Conservation (phyloP, 805 yeast species). For the Sporopachydermia lactativora region DNA sequence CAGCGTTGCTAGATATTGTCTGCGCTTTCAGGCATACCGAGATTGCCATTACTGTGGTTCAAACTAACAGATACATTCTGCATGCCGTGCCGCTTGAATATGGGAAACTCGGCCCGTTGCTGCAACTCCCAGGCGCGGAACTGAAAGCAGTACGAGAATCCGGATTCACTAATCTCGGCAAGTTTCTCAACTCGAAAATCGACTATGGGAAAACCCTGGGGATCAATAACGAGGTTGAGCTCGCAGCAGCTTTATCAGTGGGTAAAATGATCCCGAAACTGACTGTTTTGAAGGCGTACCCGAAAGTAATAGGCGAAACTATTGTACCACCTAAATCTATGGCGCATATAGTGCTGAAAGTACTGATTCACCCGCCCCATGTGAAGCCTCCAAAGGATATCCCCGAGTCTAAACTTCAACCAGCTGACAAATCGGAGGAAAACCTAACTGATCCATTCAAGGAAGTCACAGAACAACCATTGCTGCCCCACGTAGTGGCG, state of each 20-base stretch:
- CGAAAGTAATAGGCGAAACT: slow-evolving; percentile 78
- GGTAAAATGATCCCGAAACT: slow-evolving; percentile 58
- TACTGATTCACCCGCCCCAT: slow-evolving; percentile 55
- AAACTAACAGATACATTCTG: slow-evolving; percentile 52
- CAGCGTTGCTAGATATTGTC: slow-evolving; percentile 71
- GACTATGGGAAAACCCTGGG: slow-evolving; percentile 45
- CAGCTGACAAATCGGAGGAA: slow-evolving; percentile 36
- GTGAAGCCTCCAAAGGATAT: slow-evolving; percentile 15
- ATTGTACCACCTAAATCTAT: slow-evolving; percentile 50
- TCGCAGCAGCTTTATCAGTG: slow-evolving; percentile 35
- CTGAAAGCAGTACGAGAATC: slow-evolving; percentile 27
- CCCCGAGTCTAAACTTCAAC: slow-evolving; percentile 27
- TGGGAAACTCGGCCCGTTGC: slow-evolving; percentile 40
- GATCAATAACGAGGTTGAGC: slow-evolving; percentile 25
- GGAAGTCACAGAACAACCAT: slow-evolving; percentile 54
- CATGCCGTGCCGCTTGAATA: slow-evolving; percentile 56
- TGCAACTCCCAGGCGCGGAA: slow-evolving; percentile 72
- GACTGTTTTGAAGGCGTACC: slow-evolving; percentile 53
- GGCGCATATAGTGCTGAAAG: slow-evolving; percentile 64
- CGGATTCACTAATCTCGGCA: slow-evolving; percentile 51
- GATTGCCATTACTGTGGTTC: slow-evolving; percentile 43
- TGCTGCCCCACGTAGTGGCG: slow-evolving; percentile 47
- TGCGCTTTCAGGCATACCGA: slow-evolving; percentile 64
- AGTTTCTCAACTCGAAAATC: slow-evolving; percentile 45
- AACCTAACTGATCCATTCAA: slow-evolving; percentile 58